These are phyloP conservation scores for Lactarius deliciosus DNA, from an alignment of 768 basidiomycete genomes.

Conservation along the genomic window DNA sequence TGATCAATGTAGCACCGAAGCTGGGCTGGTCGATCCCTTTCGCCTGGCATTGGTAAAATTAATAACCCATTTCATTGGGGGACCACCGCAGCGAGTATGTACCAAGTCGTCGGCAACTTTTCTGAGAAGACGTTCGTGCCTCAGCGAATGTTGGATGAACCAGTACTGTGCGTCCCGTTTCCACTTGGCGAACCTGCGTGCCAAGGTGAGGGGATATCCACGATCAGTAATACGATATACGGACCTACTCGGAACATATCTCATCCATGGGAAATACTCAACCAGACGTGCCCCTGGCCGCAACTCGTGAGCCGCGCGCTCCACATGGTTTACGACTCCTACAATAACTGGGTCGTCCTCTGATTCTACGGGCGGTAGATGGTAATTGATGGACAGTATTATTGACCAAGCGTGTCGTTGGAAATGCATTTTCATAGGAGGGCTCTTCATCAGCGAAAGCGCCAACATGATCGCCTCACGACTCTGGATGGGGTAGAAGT, in stretches of 20 bases:
- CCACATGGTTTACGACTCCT: not conserved
- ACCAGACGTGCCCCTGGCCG: not conserved
- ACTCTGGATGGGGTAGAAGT: not conserved
- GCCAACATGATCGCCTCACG: not conserved
- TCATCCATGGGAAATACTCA: no score
- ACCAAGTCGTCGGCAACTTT: no score
- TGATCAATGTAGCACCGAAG: conserved; percentile 2
- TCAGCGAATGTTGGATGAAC: no score
- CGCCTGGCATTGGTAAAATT: not conserved
- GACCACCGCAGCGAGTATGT: not conserved
- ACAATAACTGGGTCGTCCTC: conserved; percentile 15
- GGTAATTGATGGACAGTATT: conserved; percentile 29
- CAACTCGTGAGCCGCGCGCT: not conserved
- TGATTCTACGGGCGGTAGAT: conserved; percentile 12
- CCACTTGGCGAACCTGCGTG: no score
- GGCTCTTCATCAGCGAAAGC: conserved; percentile 34
- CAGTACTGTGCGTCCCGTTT: no score
- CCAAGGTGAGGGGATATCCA: no score
- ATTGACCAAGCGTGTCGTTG: conserved; percentile 34
- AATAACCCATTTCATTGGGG: not conserved
- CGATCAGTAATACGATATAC: no score
- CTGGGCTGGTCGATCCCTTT: conserved; percentile 5
- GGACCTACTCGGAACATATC: no score
- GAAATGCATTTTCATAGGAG: conserved; percentile 32
- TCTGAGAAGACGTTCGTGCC: no score